Percentiles rank a stretch among this genome's conserved stretches.
Conservation (phyloP, 2,329 filamentous ascomycete species). For the Penicillium sp. region DNA sequence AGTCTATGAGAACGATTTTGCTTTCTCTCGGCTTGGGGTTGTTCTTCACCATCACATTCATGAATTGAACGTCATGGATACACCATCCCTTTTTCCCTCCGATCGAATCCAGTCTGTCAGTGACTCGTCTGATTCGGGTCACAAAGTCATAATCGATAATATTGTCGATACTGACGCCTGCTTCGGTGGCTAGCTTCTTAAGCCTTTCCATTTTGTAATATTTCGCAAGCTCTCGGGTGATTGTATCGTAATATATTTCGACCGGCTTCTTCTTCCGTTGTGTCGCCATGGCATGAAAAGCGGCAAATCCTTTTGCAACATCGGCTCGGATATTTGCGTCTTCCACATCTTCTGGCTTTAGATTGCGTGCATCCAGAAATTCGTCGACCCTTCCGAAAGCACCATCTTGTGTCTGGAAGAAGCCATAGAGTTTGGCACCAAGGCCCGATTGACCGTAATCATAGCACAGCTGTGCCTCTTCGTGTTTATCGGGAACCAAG, state of each 20-base stretch:
- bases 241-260: slow-evolving; percentile 8
- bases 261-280: not conserved
- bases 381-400: slow-evolving; percentile 20
- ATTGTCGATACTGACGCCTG: slow-evolving; percentile 19
- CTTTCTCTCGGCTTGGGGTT: slow-evolving; percentile 14
- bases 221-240: slow-evolving; percentile 9
- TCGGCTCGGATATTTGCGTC: slow-evolving; percentile 16
- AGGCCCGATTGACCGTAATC: slow-evolving; percentile 18
- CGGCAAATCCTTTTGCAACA: slow-evolving; percentile 15
- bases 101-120: slow-evolving; percentile 13
- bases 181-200: slow-evolving; percentile 19
- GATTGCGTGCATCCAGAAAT: slow-evolving; percentile 20
- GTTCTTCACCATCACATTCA: slow-evolving; percentile 24
- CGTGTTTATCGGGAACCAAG: slow-evolving; percentile 17
- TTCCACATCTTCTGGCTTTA: slow-evolving; percentile 22
- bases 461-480: slow-evolving; percentile 20
- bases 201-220: slow-evolving; percentile 20
- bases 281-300: slow-evolving; percentile 15
- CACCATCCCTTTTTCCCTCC: slow-evolving; percentile 21
- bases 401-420: slow-evolving; percentile 21
- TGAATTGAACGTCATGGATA: slow-evolving; percentile 25
- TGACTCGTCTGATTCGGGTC: slow-evolving; percentile 7
- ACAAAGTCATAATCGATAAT: slow-evolving; percentile 22
- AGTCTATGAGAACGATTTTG: slow-evolving; percentile 21
- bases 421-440: slow-evolving; percentile 20